Conservation (phyloP, 2,329 filamentous ascomycete species). For the Aspergillus sclerotialis region DNA sequence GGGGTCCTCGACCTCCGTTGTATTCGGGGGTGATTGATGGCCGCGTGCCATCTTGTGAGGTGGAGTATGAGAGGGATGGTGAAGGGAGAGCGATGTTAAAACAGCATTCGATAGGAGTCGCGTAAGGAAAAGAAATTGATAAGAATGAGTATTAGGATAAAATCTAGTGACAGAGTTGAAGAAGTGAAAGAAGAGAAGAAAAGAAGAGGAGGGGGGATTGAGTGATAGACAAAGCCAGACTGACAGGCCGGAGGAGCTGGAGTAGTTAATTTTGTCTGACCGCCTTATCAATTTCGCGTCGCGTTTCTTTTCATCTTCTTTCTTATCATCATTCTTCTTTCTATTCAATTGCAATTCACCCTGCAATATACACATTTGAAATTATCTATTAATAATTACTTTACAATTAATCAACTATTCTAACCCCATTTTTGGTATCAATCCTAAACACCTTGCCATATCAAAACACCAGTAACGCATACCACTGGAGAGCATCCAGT, state of each 20-base stretch:
- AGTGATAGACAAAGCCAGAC: too few species aligned
- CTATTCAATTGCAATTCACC: background rate
- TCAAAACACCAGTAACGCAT: background rate
- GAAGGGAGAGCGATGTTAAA: conserved; percentile 9
- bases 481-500: background rate
- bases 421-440: too few species aligned
- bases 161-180: background rate
- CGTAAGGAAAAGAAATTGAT: background rate
- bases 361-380: background rate
- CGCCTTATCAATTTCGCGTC: background rate
- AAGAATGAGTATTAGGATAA: background rate
- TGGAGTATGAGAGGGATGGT: conserved; percentile 14
- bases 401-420: background rate
- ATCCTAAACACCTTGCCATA: conserved; percentile 1
- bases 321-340: background rate
- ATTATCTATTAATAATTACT: background rate
- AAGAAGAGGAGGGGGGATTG: background rate
- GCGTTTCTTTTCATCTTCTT: background rate
- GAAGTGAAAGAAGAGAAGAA: conserved; percentile 2
- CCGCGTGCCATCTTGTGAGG: conserved; percentile 38
- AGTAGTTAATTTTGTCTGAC: background rate
- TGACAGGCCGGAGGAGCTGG: background rate
- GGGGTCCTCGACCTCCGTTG: conserved; percentile 23
- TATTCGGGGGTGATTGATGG: conserved; percentile 28
- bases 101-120: conserved; percentile 7